Evolutionary conservation across 2,329 filamentous ascomycete species (phyloP), one percentile per base, ranked within the genome.

Genomic region (Tothia fuscella): DNA sequence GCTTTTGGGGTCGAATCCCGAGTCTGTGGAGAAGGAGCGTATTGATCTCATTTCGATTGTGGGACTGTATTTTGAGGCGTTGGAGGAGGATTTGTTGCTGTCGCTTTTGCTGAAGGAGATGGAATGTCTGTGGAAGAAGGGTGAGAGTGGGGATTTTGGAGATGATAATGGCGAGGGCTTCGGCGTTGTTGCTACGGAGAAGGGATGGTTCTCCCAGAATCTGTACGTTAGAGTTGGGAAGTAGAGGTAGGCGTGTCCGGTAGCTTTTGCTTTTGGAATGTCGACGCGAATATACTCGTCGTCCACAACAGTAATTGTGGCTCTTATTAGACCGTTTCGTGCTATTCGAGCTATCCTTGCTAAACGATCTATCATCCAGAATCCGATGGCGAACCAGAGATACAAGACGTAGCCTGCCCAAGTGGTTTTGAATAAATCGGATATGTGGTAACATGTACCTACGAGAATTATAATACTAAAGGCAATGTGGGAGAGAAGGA

Each of bases 191-290:
- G 21, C n/a, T 17, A 68, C 51, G 1, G 67, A 71, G 48, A 74
- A 74, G 0, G 70, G 70, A 28, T 38, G 35, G 33, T 68, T 73
- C 51, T 73, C 68, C 70, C 70, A 74, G 6, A 46, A 25, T 7
- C 47, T 47, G 45, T 32, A 29, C 2, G 39, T 60, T 2, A 71
- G 48, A 0, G 63, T 64, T 0, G 70, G 69, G 49, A 74, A 71
- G 50, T 71, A 69, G 1, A 64, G 49, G 43, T 68, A 72, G 1
- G 55, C 63, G 0, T 57, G 58, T 1, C 46, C 43, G 5, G 42
- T 48, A 54, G 57, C 66, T 32, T 54, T 47, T 6, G 64, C 44
- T 3, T 59, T 63, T 2, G 52, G 52, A 13, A 71, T 47, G 39
- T 68, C 62, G 14, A 70, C 48, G 5, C 64, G 59, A 12, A 68